These are phyloP conservation scores for Phytopythium litorale DNA, from an alignment of 352 stramenopile genomes.

Conservation along the genomic window DNA sequence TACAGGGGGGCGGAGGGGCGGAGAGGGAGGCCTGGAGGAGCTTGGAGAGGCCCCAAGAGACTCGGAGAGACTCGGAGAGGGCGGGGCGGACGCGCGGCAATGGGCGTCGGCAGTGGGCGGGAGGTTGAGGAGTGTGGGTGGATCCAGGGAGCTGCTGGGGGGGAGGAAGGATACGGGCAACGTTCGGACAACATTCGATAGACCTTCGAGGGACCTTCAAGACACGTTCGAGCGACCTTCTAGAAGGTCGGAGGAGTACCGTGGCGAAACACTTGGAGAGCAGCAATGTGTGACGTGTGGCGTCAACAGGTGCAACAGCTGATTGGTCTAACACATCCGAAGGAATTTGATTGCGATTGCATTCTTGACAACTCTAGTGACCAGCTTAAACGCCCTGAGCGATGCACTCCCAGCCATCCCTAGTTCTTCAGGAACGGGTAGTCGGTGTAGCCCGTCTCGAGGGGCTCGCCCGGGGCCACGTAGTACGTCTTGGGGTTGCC, in stretches of 20 bases:
- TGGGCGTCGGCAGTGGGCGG: neutral
- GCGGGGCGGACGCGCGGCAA: neutral
- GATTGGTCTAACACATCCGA: no score
- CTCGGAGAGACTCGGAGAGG: no score
- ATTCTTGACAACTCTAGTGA: no score
- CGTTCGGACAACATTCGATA: neutral
- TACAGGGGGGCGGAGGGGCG: neutral
- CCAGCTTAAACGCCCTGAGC: neutral
- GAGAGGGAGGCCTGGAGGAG: neutral
- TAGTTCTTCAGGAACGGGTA: slow-evolving; percentile 31
- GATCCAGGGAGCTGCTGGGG: neutral
- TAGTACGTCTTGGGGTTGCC: slow-evolving; percentile 30
- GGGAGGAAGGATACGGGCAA: slow-evolving; percentile 1
- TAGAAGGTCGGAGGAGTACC: neutral
- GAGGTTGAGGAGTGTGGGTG: neutral
- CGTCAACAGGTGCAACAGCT: neutral
- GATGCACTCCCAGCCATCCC: neutral
- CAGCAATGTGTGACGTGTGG: neutral
- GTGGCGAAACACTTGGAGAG: neutral
- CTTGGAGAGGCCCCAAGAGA: no score
- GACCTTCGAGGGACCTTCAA: neutral
- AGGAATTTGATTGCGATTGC: no score
- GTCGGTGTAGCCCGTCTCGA: slow-evolving; percentile 43
- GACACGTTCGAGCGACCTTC: neutral
- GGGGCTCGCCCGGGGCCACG: slow-evolving; percentile 16